Base-by-base conservation (phyloP, 352 stramenopile genomes). In the Phytophthora megakarya region DNA sequence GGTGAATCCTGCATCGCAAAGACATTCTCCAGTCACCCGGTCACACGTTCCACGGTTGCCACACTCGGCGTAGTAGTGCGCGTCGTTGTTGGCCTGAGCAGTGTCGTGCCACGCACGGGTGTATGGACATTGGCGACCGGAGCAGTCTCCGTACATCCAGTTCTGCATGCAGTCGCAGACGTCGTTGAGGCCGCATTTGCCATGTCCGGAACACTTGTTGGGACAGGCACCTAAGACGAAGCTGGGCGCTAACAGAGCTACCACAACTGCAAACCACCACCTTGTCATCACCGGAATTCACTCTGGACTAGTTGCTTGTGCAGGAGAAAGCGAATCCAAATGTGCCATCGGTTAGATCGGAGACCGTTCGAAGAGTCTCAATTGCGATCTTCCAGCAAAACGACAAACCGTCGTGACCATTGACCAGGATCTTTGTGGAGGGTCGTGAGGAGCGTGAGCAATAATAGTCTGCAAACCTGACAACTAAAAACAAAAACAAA, bases 1-100 rank as follows among this genome's bases (percentile, higher is more conserved):
- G 1, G 56, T 58, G 58, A 97, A 98, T 10, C 84, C 89, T 3
- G 76, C 62, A 39, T 97, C 84, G 57, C 94, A 98, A 8, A 53
- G 42, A 40, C 94, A 98, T 22, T 72, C 58, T 8, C 92, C 92
- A 16, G 72, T 84, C 7, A 72, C 64, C 21, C 75, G 61, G 49
- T 91, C 75, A 73, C 93, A 98, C 9, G 65, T 74, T 19, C 93
- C 93, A 47, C 84, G 73, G 15, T 82, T 85, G 5, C 72, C 84
- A 62, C 82, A 92, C 58, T 87, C 78, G 1, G 61, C 67, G 13
- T 65, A 66, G 28, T 73, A 79, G 52, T 93, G 84, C 0, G 82
- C 84, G 26, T 79, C 61, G 54, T 89, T 69, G 37, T 89, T 50
- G 4, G 54, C 51, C 19, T 70, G 72, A 0, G 62, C 67, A n/a